A percentile compares a stretch with the other conserved stretches of the same genome.
phyloP scores from a whole-genome alignment of 176 grass and related monocot genomes.

The Triticum turgidum region DNA sequence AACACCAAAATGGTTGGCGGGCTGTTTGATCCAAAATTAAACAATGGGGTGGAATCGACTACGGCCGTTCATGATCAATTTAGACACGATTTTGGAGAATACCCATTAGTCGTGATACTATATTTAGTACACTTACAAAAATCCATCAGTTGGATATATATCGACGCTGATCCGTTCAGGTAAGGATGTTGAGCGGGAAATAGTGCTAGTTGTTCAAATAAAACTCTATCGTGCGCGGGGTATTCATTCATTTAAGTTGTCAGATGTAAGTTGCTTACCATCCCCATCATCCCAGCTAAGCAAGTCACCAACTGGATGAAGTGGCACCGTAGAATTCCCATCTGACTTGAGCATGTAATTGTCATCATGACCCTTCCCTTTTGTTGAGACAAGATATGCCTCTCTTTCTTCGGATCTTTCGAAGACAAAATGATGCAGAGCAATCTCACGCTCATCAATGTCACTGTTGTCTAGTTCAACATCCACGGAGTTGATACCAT shows the following conservation, averaged over 20 bases:
- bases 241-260: conserved; percentile 25
- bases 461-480: conserved; percentile 76
- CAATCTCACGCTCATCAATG: conserved; percentile 67
- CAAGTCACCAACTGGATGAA: conserved; percentile 47
- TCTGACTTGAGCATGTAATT: conserved; percentile 23
- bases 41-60: neutral
- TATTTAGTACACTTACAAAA: neutral
- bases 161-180: neutral
- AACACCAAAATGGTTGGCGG: neutral
- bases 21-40: neutral
- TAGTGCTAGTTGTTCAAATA: too few relatives aligned
- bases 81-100: neutral
- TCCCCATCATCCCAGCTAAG: conserved; percentile 67
- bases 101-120: neutral
- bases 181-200: neutral
- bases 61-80: neutral
- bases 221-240: neutral
- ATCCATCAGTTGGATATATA: neutral
- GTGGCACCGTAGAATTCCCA: conserved; percentile 22
- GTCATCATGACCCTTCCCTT: conserved; percentile 44
- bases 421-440: conserved; percentile 50
- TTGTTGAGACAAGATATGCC: conserved; percentile 43
- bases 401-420: conserved; percentile 51
- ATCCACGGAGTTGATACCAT: conserved; percentile 69
- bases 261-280: conserved; percentile 47